Conservation (phyloP, 345 rosid genomes). For the Dipteronia dyeriana region DNA sequence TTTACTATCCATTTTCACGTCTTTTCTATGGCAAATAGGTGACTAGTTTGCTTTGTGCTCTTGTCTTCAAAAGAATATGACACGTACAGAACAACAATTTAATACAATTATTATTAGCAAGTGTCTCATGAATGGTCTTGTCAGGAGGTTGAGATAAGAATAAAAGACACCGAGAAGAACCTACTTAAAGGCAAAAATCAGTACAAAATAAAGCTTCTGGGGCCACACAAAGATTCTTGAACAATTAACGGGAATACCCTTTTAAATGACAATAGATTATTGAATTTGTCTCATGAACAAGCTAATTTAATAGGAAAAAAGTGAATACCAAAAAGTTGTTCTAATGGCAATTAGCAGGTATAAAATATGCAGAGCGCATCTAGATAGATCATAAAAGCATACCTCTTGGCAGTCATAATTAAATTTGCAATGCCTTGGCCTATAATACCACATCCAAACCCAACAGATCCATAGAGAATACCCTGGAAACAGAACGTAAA, state of each 20-base stretch:
- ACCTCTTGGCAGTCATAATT: slow-evolving; percentile 95
- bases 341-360: not conserved
- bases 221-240: not conserved
- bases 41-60: not conserved
- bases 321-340: not conserved
- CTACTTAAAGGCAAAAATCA: slow-evolving; percentile 2
- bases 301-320: slow-evolving; percentile 5
- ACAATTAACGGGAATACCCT: not conserved
- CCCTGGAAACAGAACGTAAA: slow-evolving; percentile 52
- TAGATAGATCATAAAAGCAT: slow-evolving; percentile 18
- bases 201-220: not conserved
- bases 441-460: slow-evolving; percentile 87
- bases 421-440: slow-evolving; percentile 96
- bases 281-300: not conserved
- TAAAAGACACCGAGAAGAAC: not conserved
- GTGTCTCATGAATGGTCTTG: not conserved
- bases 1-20: not conserved
- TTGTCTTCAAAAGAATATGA: not conserved
- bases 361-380: slow-evolving; percentile 7
- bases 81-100: not conserved
- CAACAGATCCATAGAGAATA: slow-evolving; percentile 78
- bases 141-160: not conserved
- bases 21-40: not conserved
- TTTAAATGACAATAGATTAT: not conserved
- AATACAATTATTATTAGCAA: not conserved